Evolutionary conservation across 2,329 filamentous ascomycete genomes (phyloP), one percentile per base, ranked within the genome.

Genomic region (Dothistroma septosporum): DNA sequence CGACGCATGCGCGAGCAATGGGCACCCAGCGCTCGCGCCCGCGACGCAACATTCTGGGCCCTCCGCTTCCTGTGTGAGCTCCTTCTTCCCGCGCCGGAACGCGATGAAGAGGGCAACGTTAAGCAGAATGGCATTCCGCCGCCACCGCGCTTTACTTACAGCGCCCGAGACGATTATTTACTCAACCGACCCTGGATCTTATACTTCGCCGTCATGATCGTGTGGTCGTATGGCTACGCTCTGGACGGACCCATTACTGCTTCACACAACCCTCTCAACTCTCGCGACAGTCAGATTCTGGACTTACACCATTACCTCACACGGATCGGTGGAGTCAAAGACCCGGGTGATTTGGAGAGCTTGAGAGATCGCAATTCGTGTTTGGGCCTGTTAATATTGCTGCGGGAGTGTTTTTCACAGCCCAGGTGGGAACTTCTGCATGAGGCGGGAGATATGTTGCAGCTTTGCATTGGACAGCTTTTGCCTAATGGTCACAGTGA

Each of bases 161-260:
- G 87, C 19, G 91, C 92, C 0, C 85, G 91, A 21, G 90, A 96
- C 69, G 94, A 99, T 69, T 89, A 92, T 57, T 82, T 97, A 1
- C 83, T 97, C 61, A 96, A 97, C 71, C 83, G 94, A 16, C 91
- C 93, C 0, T 99, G 94, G 93, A 92, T 97, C 11, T 80, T 97
- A 55, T 99, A 97, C 76, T 95, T 96, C 72, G 91, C 94, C 0
- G 87, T 88, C 0, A 82, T 99, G 14, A 91, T 97, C 22, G 90
- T 97, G 0, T 99, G 94, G 94, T 91, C 87, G 62, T 99, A 97
- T 70, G 93, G 92, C 2, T 97, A 87, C 72, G 92, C 93, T 0
- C 79, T 96, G 21, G 94, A 97, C 68, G 94, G 94, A 0, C 84
- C 91, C 0, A 61, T 73, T n/a, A 44, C 35, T 4, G 12, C 60